Conservation (phyloP, 495 filamentous ascomycete genomes). For the Schizothecium vesticola region DNA sequence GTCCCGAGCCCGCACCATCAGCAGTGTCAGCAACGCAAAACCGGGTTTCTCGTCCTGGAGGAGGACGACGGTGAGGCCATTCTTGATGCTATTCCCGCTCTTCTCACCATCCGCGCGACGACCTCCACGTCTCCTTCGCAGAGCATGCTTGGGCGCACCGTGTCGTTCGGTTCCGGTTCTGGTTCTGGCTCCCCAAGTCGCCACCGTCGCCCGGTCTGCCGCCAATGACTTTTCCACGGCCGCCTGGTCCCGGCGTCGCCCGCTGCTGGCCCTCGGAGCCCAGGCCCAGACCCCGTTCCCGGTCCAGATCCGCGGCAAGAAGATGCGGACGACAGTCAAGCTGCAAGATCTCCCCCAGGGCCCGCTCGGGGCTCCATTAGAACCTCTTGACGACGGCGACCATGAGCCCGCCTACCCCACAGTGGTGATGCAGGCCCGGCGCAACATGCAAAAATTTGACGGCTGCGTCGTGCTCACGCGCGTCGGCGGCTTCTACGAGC, state of each 20-base stretch:
- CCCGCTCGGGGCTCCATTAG: constrained; percentile 25
- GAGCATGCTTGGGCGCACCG: constrained; percentile 24
- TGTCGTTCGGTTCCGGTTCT: constrained; percentile 1
- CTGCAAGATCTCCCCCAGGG: constrained; percentile 65
- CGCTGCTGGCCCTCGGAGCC: neutral
- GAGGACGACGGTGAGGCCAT: constrained; percentile 14
- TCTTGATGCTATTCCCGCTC: constrained; percentile 29
- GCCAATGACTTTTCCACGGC: constrained; percentile 20
- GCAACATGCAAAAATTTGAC: constrained; percentile 84
- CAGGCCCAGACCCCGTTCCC: constrained; percentile 9
- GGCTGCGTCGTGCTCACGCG: constrained; percentile 86
- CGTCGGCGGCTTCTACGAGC: constrained; percentile 92
- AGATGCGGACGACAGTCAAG: constrained; percentile 49
- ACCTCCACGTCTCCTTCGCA: constrained; percentile 17
- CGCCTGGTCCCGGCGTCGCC: neutral
- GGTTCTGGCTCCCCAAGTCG: constrained; percentile 5
- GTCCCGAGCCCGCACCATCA: neutral
- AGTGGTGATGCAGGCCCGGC: constrained; percentile 81
- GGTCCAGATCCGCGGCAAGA: constrained; percentile 29
- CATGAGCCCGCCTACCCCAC: constrained; percentile 67
- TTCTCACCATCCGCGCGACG: constrained; percentile 7
- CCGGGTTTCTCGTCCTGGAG: constrained; percentile 2
- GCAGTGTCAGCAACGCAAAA: neutral
- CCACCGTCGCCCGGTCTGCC: constrained; percentile 22
- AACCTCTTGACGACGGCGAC: constrained; percentile 31